These are phyloP conservation scores for Penicillium silybi DNA, from an alignment of 495 filamentous ascomycete species.

Conservation along the genomic window DNA sequence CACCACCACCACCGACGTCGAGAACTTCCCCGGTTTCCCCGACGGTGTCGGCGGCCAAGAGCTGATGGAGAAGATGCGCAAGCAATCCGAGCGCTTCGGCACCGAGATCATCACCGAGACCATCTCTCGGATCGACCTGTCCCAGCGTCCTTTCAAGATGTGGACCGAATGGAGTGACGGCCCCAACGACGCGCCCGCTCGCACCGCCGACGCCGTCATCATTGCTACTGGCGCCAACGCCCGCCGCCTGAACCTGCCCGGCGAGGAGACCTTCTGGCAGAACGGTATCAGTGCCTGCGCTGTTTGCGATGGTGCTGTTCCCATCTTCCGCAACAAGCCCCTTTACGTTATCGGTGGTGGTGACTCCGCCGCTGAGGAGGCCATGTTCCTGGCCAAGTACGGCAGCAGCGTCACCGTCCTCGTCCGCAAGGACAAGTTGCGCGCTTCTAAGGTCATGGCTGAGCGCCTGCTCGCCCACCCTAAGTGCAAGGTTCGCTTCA, in stretches of 20 bases:
- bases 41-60: conserved; percentile 77
- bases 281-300: conserved; percentile 94
- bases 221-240: conserved; percentile 95
- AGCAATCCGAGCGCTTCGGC: conserved; percentile 85
- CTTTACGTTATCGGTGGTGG: conserved; percentile 95
- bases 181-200: conserved; percentile 54
- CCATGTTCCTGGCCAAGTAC: conserved; percentile 96
- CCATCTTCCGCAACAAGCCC: conserved; percentile 95
- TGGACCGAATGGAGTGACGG: conserved; percentile 81
- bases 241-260: conserved; percentile 72
- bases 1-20: conserved; percentile 95
- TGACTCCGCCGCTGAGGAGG: conserved; percentile 96
- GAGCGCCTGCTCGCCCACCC: conserved; percentile 74
- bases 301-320: conserved; percentile 95
- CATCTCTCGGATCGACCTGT: conserved; percentile 82
- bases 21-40: conserved; percentile 96
- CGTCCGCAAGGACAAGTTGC: conserved; percentile 78
- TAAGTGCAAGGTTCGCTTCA: conserved; percentile 85
- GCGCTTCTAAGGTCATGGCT: conserved; percentile 90
- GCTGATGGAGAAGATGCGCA: conserved; percentile 94
- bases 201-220: conserved; percentile 87
- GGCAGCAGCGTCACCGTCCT: conserved; percentile 90
- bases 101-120: conserved; percentile 91
- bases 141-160: conserved; percentile 83
- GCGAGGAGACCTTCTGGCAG: conserved; percentile 95